These are phyloP conservation scores for Yarrowia keelungensis DNA, from an alignment of 805 yeast species.

Conservation along the genomic window DNA sequence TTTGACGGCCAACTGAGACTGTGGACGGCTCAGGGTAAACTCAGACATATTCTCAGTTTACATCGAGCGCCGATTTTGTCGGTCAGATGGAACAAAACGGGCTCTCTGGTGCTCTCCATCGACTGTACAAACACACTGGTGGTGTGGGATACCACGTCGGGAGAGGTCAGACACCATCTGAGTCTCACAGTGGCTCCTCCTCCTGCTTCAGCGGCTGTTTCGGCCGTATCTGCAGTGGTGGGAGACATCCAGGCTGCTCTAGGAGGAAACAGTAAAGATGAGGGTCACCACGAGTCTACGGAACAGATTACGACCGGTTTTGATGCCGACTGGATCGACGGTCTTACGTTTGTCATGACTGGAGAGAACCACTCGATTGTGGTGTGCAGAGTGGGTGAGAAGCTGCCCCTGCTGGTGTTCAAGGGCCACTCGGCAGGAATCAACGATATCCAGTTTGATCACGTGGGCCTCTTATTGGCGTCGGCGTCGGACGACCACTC, in stretches of 20 bases:
- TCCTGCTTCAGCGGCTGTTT: constrained; percentile 26
- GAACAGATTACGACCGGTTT: constrained; percentile 9
- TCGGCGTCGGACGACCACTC: constrained; percentile 80
- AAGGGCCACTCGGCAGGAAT: constrained; percentile 72
- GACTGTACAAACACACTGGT: constrained; percentile 63
- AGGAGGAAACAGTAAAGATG: constrained; percentile 5
- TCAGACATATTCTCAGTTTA: constrained; percentile 59
- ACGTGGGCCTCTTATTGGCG: constrained; percentile 61
- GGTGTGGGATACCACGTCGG: constrained; percentile 71
- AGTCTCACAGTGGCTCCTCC: constrained; percentile 40
- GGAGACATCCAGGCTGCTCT: constrained; percentile 28
- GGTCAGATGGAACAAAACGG: constrained; percentile 66
- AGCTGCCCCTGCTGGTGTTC: constrained; percentile 58
- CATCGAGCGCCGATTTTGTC: constrained; percentile 63
- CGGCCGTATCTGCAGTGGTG: constrained; percentile 24
- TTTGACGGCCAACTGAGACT: constrained; percentile 75
- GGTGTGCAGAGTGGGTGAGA: constrained; percentile 60
- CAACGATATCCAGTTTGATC: constrained; percentile 62
- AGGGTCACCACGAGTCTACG: constrained; percentile 6
- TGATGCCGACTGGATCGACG: constrained; percentile 73
- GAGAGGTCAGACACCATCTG: constrained; percentile 51
- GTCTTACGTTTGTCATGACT: constrained; percentile 72
- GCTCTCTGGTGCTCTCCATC: constrained; percentile 62
- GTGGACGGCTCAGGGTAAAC: constrained; percentile 77
- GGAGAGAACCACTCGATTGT: constrained; percentile 61